phyloP scores from a whole-genome alignment of 2,329 filamentous ascomycete species.

The Cladorrhinum sp. region DNA sequence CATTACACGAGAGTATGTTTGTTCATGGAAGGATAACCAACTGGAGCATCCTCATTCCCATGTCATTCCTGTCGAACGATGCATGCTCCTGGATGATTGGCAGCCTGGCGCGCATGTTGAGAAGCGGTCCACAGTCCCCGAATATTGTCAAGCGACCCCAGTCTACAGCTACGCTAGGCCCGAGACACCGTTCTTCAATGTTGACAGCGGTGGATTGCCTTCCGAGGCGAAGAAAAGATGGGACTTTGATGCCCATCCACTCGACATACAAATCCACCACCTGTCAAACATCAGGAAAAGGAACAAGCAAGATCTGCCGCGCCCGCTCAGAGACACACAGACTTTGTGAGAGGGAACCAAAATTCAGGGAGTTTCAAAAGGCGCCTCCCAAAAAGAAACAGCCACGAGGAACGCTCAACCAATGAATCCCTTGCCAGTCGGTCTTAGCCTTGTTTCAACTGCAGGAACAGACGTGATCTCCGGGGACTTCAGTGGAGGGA shows the following conservation, averaged over 20 bases:
- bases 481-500: slow-evolving; percentile 6
- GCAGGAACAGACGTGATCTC: slow-evolving; percentile 22
- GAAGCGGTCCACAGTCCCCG: background rate
- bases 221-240: background rate
- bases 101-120: background rate
- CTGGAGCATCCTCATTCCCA: background rate
- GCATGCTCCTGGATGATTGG: background rate
- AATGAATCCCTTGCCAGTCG: slow-evolving; percentile 16
- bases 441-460: slow-evolving; percentile 27
- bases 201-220: background rate
- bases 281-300: background rate
- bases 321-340: slow-evolving; percentile 3
- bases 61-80: background rate
- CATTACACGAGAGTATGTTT: background rate
- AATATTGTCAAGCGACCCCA: background rate
- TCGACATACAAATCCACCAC: background rate
- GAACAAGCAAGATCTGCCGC: slow-evolving; percentile 10
- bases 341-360: background rate
- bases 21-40: background rate
- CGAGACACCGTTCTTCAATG: background rate
- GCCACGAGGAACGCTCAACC: slow-evolving; percentile 15
- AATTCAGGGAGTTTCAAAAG: background rate
- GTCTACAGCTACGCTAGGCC: background rate
- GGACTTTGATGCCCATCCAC: background rate
- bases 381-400: slow-evolving; percentile 8